Conservation (phyloP, 2,329 filamentous ascomycete species). For the Helicocarpus griseus region DNA sequence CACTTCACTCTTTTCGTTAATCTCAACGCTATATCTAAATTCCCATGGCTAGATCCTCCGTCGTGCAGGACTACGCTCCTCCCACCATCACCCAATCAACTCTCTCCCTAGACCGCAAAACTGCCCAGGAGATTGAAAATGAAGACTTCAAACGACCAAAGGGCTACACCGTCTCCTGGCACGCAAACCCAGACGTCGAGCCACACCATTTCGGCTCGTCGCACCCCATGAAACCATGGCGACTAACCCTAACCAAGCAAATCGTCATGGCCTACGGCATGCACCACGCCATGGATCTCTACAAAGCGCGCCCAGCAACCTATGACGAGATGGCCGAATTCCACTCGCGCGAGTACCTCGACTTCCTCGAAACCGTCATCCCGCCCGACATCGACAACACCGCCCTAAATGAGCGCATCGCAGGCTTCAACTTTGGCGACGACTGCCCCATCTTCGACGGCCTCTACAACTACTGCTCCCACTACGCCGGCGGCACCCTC, state of each 20-base stretch:
- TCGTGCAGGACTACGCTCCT: constrained; percentile 42
- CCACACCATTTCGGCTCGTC: constrained; percentile 94
- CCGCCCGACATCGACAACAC: constrained; percentile 59
- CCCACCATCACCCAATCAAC: constrained; percentile 28
- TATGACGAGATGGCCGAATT: constrained; percentile 82
- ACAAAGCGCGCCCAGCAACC: constrained; percentile 71
- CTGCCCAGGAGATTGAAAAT: constrained; percentile 44
- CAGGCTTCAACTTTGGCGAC: constrained; percentile 78
- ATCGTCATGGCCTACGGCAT: constrained; percentile 91
- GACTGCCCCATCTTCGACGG: constrained; percentile 97
- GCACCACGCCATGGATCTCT: constrained; percentile 94
- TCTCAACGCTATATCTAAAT: constrained; percentile 26
- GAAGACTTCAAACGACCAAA: constrained; percentile 69
- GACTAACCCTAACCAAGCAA: constrained; percentile 87
- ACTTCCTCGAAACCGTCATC: constrained; percentile 68
- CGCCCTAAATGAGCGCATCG: constrained; percentile 45
- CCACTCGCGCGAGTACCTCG: constrained; percentile 80
- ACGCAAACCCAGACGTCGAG: constrained; percentile 90
- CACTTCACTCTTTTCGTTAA: not conserved
- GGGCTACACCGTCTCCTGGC: constrained; percentile 87
- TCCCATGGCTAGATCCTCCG: constrained; percentile 33
- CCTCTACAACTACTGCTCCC: constrained; percentile 86
- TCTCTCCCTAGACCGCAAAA: constrained; percentile 42
- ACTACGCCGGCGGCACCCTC: constrained; percentile 83
- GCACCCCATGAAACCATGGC: constrained; percentile 99